Base-by-base conservation (phyloP, 75 land plant species). In the Cryptomeria japonica region DNA sequence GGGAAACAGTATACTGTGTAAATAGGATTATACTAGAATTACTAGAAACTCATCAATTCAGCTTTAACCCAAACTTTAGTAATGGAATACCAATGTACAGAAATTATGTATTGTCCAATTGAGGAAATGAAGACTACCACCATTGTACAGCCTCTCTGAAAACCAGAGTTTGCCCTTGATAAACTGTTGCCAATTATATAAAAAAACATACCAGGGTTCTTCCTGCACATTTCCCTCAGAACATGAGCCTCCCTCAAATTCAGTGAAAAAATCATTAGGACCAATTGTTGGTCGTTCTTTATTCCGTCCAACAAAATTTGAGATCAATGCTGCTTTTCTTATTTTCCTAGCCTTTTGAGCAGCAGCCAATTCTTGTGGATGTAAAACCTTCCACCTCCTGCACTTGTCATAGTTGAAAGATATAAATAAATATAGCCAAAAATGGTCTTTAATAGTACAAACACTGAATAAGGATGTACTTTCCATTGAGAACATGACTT, bases 341-440 rank as follows among this genome's bases (percentile, higher is more conserved):
- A 96, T 91, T 79, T 88, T 90, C 85, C 90, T 86, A 46, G 90
- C 95, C 83, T 88, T 96, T 89, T 94, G 94, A 83, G 92, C 91
- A 83, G 86, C 56, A 78, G 90, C 89, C 42, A 90, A 90, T 87
- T 94, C 93, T 88, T 96, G 85, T 41, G 96, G 96, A 86, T 90
- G 91, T 84, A 98, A 87, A 36, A 58, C 87, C 86, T 93, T 97
- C 99, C 99, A 98, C 85, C 96, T 92, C 89, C 99, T 96, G 91
- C 8, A 88, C 56, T 85, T 85, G 7, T 85, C 19, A 41, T 8
- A 28, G 84, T 82, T 46, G 15, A 82, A 10, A 51, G 28, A 44
- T 22, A 82, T 82, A n/a, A 46, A 82, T 82, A 42, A n/a, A 82
- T 51, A 32, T 82, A 44, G n/a, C 36, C 32, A 72, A 41, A 80